phyloP scores from a whole-genome alignment of 352 stramenopile genomes.

The Globisporangium spiculum region DNA sequence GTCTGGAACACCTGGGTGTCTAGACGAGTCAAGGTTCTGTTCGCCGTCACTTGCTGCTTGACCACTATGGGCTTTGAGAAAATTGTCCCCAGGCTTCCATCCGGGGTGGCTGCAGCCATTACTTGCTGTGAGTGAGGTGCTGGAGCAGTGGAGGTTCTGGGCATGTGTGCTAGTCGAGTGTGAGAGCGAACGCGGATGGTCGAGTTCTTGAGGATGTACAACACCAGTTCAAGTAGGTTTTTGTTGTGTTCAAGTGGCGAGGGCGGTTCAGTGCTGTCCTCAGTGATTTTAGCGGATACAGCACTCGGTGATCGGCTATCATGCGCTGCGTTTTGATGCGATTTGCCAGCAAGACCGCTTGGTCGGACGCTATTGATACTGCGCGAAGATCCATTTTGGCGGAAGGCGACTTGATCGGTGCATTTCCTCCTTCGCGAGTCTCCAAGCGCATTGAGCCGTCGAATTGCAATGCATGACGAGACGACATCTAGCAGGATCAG shows the following conservation, averaged over 20 bases:
- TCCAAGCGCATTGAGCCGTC: slow-evolving; percentile 19
- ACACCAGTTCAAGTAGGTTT: neutral
- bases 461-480: slow-evolving; percentile 28
- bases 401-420: too few relatives aligned
- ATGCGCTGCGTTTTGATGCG: neutral
- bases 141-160: too few relatives aligned
- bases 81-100: neutral
- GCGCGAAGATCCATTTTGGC: neutral
- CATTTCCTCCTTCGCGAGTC: neutral
- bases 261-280: neutral
- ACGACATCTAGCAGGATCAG: slow-evolving; percentile 35
- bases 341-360: neutral
- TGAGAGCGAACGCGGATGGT: neutral
- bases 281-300: neutral
- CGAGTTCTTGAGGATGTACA: neutral
- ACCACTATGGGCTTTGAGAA: neutral
- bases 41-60: too few relatives aligned
- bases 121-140: neutral
- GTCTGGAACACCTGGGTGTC: too few relatives aligned
- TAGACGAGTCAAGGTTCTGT: too few relatives aligned
- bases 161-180: too few relatives aligned
- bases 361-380: neutral
- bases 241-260: neutral
- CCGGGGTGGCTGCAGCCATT: neutral
- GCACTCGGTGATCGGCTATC: neutral